Base-by-base conservation (phyloP, 768 basidiomycete genomes). In the Podaxis sp. region DNA sequence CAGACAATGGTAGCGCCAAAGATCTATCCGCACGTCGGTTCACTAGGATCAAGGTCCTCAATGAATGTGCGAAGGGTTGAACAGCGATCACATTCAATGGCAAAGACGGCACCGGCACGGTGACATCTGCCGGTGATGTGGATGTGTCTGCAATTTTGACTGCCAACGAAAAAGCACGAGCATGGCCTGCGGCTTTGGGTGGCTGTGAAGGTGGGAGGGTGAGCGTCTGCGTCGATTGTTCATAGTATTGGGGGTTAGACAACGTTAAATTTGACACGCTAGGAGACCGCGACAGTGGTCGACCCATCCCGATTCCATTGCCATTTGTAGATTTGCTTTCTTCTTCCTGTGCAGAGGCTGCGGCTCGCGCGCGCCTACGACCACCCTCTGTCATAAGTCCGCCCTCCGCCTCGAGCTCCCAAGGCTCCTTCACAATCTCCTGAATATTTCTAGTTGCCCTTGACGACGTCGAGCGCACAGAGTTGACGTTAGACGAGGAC, bases 341-440 rank as follows among this genome's bases (percentile, higher is more conserved):
- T 17, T 69, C 64, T 8, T 71, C 72, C 36, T 70, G 70, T 43
- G 71, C 65, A 3, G 71, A 68, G 2, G 80, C 79, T 17, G 82
- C 84, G 4, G 86, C 88, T 62, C 86, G 77, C 22, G 86, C 85
- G 19, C 88, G 81, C 38, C 90, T 77, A 66, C 81, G 83, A 17
- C 86, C 89, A 19, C 89, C 91, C 67, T 92, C 92, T 0, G 90
- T 90, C 33, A 88, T 69, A 53, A 92, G 70, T 0, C 89, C 90
- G 63, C 86, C 86, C 68, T 92, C 90, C 0, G 88, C 89, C 63
- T 91, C 90, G 33, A 89, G 79, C 66, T 93, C 91, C 90, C 90
- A 92, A n/a, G 79, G 71, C 68, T 92, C 91, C 68, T 89, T 91
- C 11, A 77, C 68, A 0, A 80, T 72, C 47, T 77, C 80, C 55